These are phyloP conservation scores for Euphorbia schlechtendalii DNA, from an alignment of 441 rosid species.

Conservation along the genomic window DNA sequence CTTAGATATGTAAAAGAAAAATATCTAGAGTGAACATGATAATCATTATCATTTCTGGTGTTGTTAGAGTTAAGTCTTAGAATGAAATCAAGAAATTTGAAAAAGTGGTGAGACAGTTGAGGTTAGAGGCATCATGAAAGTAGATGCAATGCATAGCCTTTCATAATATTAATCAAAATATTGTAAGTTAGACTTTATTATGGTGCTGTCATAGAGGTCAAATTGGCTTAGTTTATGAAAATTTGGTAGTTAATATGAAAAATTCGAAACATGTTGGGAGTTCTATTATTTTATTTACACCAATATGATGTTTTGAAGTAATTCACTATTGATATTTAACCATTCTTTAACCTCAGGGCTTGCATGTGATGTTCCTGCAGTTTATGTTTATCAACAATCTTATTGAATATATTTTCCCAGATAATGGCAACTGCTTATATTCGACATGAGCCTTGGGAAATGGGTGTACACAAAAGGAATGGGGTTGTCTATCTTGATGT, in stretches of 20 bases:
- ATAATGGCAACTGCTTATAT: slow-evolving; percentile 83
- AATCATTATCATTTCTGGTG: not conserved
- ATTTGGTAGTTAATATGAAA: not conserved
- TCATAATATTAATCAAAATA: not conserved
- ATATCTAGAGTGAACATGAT: not conserved
- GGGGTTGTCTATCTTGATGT: slow-evolving; percentile 90
- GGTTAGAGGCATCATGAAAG: not conserved
- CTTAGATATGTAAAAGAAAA: not conserved
- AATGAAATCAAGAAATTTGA: not conserved
- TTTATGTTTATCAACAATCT: slow-evolving; percentile 1
- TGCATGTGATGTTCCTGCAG: not conserved
- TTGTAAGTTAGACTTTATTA: not conserved
- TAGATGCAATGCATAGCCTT: not conserved
- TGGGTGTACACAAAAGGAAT: slow-evolving; percentile 97
- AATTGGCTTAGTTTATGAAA: not conserved
- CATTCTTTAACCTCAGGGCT: not conserved
- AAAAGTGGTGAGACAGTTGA: not conserved
- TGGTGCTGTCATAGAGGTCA: not conserved
- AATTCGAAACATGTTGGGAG: not conserved
- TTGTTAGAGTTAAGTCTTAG: not conserved
- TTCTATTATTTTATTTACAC: not conserved
- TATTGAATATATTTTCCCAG: slow-evolving; percentile 28
- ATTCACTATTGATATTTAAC: not conserved
- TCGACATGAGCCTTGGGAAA: slow-evolving; percentile 88
- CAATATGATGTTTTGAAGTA: not conserved